Conservation (phyloP, 441 rosid species). For the Capsella rubella region DNA sequence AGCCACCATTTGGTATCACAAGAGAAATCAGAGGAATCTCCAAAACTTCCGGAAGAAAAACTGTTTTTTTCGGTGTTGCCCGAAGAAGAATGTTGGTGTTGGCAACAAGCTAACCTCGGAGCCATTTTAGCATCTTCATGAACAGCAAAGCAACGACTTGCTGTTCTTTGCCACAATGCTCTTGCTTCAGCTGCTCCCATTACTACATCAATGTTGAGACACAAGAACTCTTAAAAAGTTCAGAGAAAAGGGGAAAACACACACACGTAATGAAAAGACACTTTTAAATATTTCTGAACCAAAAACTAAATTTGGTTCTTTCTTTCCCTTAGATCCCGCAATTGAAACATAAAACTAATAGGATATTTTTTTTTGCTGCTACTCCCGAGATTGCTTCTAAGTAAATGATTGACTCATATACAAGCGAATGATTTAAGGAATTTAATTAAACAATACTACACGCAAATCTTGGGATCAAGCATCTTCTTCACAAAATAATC, state of each 20-base stretch:
- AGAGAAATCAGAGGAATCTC: constrained; percentile 58
- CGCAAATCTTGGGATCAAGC: constrained; percentile 38
- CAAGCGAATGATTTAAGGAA: constrained; percentile 29
- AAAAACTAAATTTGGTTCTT: neutral
- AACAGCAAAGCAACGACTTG: constrained; percentile 80
- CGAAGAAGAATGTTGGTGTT: constrained; percentile 52
- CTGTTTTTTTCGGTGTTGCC: constrained; percentile 54
- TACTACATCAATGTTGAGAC: constrained; percentile 10
- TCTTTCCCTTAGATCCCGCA: neutral
- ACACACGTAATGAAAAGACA: constrained; percentile 3
- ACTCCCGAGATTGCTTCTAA: constrained; percentile 42
- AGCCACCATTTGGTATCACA: constrained; percentile 96
- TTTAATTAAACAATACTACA: constrained; percentile 19
- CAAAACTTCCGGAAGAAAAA: constrained; percentile 58
- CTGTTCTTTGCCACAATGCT: constrained; percentile 92
- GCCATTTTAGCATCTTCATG: constrained; percentile 98
- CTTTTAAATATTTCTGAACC: neutral
- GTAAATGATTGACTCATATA: constrained; percentile 29
- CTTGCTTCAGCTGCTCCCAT: constrained; percentile 98
- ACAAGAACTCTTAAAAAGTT: constrained; percentile 2
- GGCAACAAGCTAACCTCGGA: constrained; percentile 94
- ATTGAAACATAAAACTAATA: constrained; percentile 15
- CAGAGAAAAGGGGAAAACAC: neutral
- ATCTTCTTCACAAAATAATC: constrained; percentile 15
- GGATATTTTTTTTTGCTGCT: constrained; percentile 2